Conservation (phyloP, 179 eudicot species). For the Heliamphora pulchella region DNA sequence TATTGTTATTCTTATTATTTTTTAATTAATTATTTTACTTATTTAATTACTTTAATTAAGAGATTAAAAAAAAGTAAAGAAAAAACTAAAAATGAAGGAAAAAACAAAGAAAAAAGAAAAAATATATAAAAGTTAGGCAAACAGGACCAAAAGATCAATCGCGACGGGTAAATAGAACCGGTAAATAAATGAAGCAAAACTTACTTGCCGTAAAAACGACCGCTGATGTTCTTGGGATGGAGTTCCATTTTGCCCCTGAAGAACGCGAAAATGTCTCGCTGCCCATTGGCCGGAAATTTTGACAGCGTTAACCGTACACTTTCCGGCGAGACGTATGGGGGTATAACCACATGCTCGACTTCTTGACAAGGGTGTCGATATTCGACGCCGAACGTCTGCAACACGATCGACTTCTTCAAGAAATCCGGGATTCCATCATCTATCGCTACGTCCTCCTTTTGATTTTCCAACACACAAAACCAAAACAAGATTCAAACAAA, state of each 20-base stretch:
- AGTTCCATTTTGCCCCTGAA: constrained; percentile 87
- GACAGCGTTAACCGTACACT: constrained; percentile 33
- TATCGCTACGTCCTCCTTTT: constrained; percentile 61
- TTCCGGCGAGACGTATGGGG: constrained; percentile 55
- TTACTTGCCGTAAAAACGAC: constrained; percentile 83
- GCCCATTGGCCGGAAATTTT: constrained; percentile 41
- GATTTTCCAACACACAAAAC: constrained; percentile 4
- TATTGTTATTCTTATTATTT: too few species aligned
- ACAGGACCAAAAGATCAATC: too few species aligned
- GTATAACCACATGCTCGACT: constrained; percentile 54
- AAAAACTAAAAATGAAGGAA: too few species aligned
- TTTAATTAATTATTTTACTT: too few species aligned
- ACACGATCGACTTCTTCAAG: constrained; percentile 42
- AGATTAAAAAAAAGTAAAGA: too few species aligned
- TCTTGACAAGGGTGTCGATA: constrained; percentile 66
- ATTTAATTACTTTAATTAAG: too few species aligned
- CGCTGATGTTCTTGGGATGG: constrained; percentile 76
- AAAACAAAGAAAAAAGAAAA: too few species aligned
- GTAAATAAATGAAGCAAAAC: background rate
- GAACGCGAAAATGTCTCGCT: constrained; percentile 68
- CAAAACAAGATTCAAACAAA: background rate
- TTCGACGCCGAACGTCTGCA: constrained; percentile 66
- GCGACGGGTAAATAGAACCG: too few species aligned
- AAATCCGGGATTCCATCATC: constrained; percentile 53
- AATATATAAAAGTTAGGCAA: too few species aligned